Percentiles rank a stretch among this genome's conserved stretches.
These are phyloP conservation scores for Leccinum disarticulatum DNA, from an alignment of 768 basidiomycete genomes.

Conservation along the genomic window DNA sequence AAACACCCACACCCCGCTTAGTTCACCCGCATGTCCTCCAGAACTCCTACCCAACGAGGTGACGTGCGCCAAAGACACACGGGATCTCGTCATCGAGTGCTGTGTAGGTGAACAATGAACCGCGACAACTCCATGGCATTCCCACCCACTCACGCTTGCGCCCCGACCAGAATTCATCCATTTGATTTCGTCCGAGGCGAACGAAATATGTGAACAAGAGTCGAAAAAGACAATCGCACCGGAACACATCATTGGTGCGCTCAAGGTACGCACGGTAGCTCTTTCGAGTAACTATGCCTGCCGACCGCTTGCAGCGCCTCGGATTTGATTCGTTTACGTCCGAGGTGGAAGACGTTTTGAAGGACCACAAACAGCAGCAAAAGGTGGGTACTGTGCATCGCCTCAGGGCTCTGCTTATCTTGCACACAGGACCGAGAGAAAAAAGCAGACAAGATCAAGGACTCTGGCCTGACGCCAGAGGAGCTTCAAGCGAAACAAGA, in stretches of 20 bases:
- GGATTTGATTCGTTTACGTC: slow-evolving; percentile 90
- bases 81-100: slow-evolving; percentile 96
- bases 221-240: slow-evolving; percentile 99
- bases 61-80: slow-evolving; percentile 91
- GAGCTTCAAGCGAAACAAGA: slow-evolving; percentile 88
- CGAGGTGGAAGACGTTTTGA: slow-evolving; percentile 89
- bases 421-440: slow-evolving; percentile 75
- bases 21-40: slow-evolving; percentile 33
- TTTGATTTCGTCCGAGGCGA: slow-evolving; percentile 94
- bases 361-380: slow-evolving; percentile 94
- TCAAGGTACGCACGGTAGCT: slow-evolving; percentile 59
- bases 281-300: background rate
- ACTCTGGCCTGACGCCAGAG: slow-evolving; percentile 87
- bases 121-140: slow-evolving; percentile 4
- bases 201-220: slow-evolving; percentile 96
- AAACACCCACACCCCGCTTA: slow-evolving; percentile 7
- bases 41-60: slow-evolving; percentile 89
- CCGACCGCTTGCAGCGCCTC: slow-evolving; percentile 57
- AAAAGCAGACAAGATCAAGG: slow-evolving; percentile 87
- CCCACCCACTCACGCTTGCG: slow-evolving; percentile 14
- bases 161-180: slow-evolving; percentile 86
- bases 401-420: slow-evolving; percentile 5
- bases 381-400: slow-evolving; percentile 55
- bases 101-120: slow-evolving; percentile 88
- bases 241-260: slow-evolving; percentile 90